Conservation (phyloP, 2,329 filamentous ascomycete genomes). For the Calonectria hongkongensis region DNA sequence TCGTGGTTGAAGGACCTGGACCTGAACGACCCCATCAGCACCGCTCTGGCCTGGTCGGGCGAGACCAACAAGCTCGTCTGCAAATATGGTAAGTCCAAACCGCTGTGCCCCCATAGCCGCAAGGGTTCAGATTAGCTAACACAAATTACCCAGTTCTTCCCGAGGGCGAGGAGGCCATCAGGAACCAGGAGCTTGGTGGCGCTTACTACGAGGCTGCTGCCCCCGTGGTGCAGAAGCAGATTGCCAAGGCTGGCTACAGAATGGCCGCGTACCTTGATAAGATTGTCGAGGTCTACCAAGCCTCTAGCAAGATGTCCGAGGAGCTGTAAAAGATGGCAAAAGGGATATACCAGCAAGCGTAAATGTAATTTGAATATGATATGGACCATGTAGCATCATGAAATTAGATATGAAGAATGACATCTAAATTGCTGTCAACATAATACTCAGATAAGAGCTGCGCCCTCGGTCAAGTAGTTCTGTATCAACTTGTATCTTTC, state of each 20-base stretch:
- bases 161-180: slow-evolving; percentile 74
- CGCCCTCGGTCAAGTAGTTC: too few species aligned
- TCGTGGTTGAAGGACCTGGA: slow-evolving; percentile 76
- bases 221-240: slow-evolving; percentile 78
- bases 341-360: neutral
- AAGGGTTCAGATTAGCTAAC: slow-evolving; percentile 38
- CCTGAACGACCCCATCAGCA: slow-evolving; percentile 71
- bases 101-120: neutral
- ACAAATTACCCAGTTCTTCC: slow-evolving; percentile 71
- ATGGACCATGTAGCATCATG: slow-evolving; percentile 3
- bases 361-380: slow-evolving; percentile 27
- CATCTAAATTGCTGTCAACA: too few species aligned
- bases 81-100: slow-evolving; percentile 69
- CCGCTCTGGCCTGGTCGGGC: slow-evolving; percentile 78
- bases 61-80: slow-evolving; percentile 79
- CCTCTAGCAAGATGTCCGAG: slow-evolving; percentile 48
- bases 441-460: too few species aligned
- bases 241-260: slow-evolving; percentile 81
- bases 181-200: slow-evolving; percentile 75
- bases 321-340: slow-evolving; percentile 54
- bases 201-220: slow-evolving; percentile 79
- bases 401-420: slow-evolving; percentile 1
- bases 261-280: slow-evolving; percentile 80
- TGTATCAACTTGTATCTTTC: too few species aligned
- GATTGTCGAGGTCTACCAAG: slow-evolving; percentile 68